Conservation (phyloP, 2,329 filamentous ascomycete genomes). For the Fusarium coicis region DNA sequence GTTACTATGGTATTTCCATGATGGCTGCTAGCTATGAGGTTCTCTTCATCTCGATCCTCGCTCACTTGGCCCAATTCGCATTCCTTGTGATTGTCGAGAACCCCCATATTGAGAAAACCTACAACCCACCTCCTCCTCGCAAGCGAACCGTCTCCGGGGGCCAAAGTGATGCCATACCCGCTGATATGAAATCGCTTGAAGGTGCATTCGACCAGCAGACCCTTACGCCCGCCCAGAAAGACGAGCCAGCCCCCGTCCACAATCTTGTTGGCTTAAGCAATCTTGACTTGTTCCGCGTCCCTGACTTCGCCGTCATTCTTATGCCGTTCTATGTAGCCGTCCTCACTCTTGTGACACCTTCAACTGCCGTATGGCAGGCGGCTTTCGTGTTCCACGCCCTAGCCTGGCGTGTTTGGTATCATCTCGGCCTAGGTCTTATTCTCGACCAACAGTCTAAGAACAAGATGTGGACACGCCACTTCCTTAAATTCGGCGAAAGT, state of each 20-base stretch:
- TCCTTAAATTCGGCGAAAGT: constrained; percentile 94
- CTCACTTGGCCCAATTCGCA: constrained; percentile 92
- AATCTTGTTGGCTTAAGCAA: constrained; percentile 85
- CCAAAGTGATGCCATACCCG: constrained; percentile 45
- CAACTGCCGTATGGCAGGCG: constrained; percentile 77
- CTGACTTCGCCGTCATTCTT: constrained; percentile 83
- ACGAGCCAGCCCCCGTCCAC: constrained; percentile 75
- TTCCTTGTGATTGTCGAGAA: constrained; percentile 95
- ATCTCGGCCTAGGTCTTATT: constrained; percentile 85
- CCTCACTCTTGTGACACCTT: constrained; percentile 80
- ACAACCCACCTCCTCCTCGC: constrained; percentile 88
- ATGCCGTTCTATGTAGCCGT: constrained; percentile 79
- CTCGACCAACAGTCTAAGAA: constrained; percentile 86
- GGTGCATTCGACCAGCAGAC: constrained; percentile 41
- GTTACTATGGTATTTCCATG: constrained; percentile 97
- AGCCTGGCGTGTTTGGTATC: constrained; percentile 91
- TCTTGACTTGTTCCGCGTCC: constrained; percentile 87
- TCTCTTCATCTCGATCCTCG: constrained; percentile 94
- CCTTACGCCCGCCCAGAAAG: constrained; percentile 42
- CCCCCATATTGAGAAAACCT: constrained; percentile 97
- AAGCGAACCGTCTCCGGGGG: constrained; percentile 57
- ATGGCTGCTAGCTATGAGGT: constrained; percentile 99
- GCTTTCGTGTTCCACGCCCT: constrained; percentile 85
- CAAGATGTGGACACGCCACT: constrained; percentile 97
- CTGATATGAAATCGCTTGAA: constrained; percentile 41